Evolutionary conservation across 1,139 yeast species (phyloP).

Genomic region (Pichia sp.): DNA sequence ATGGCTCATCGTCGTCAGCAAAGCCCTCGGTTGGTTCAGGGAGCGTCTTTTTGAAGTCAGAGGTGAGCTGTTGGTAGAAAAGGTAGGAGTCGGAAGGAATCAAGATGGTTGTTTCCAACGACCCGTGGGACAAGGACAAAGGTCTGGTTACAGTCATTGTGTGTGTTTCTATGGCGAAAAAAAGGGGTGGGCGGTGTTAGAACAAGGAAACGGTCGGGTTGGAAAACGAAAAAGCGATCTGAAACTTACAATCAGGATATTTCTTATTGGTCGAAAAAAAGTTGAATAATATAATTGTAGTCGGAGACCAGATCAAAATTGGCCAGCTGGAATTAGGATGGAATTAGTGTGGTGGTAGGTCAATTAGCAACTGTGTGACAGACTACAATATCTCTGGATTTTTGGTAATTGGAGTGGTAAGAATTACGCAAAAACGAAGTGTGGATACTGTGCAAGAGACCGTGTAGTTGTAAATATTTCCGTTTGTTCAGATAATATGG

Average conservation of each 20-base stretch:
- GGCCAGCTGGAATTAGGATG: not conserved
- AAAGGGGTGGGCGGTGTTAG: not conserved
- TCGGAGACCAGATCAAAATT: not conserved
- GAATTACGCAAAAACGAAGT: not conserved
- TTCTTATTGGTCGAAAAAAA: not conserved
- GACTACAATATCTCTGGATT: not conserved
- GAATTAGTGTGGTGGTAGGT: not conserved
- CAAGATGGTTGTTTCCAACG: constrained; percentile 80
- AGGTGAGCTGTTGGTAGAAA: constrained; percentile 81
- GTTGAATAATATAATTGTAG: not conserved
- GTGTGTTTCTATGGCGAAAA: not conserved
- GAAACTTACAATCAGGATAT: not conserved
- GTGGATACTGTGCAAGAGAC: not conserved
- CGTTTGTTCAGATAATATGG: no score
- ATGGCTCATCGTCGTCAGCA: constrained; percentile 85
- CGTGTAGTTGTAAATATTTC: not conserved
- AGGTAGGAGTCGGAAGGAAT: constrained; percentile 81
- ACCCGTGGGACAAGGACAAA: constrained; percentile 76
- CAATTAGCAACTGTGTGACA: not conserved
- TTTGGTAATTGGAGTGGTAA: not conserved
- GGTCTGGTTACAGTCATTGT: constrained; percentile 48
- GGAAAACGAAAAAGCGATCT: not conserved
- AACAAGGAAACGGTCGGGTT: not conserved
- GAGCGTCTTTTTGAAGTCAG: constrained; percentile 72
- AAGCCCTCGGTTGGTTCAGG: constrained; percentile 81